Base-by-base conservation (phyloP, 345 rosid species). In the Anacardium occidentale region DNA sequence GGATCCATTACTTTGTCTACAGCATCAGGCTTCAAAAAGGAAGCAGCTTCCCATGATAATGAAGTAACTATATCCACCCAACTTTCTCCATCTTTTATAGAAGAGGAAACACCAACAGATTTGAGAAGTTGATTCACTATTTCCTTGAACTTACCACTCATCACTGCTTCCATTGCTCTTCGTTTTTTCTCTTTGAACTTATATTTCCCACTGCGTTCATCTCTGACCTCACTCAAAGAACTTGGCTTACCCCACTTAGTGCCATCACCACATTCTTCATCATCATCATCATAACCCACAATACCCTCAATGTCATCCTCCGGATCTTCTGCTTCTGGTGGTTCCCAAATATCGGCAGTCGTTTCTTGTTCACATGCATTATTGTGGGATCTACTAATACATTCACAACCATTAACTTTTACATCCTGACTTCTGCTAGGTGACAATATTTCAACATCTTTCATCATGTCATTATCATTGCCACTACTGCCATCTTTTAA, bases 21-120 rank as follows among this genome's bases (percentile, higher is more conserved):
- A 53, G 86, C 82, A 80, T 78, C 85, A 42, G 89, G 93, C 80
- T 88, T 90, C 80, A 95, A 76, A 61, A 82, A 80, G 22, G 86
- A 86, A 73, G 94, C 96, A 76, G 97, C 99, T 81, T 91, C 91
- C 98, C 97, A 92, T 9, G 97, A 91, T 62, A 95, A 78, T 66
- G 78, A 83, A 67, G 88, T 75, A 75, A 91, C 84, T 56, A 91
- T 86, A 74, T 90, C 91, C 11, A 83, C 74, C 99, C 99, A 95
- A 77, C 66, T 83, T 70, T 81, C 84, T 74, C 74, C 77, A 57
- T 82, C 88, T 44, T 84, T 84, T 11, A 52, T 60, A 24, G 58
- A 64, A 74, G 80, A 51, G 25, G 76, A 70, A 69, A 86, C 78
- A 24, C 88, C 90, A 50, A 75, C 84, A 26, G 91, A 81, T 71